A percentile compares a stretch with the other conserved stretches of the same genome.
Evolutionary conservation across 108 stramenopile genomes (phyloP).

Genomic region (Parietichytrium sp.): DNA sequence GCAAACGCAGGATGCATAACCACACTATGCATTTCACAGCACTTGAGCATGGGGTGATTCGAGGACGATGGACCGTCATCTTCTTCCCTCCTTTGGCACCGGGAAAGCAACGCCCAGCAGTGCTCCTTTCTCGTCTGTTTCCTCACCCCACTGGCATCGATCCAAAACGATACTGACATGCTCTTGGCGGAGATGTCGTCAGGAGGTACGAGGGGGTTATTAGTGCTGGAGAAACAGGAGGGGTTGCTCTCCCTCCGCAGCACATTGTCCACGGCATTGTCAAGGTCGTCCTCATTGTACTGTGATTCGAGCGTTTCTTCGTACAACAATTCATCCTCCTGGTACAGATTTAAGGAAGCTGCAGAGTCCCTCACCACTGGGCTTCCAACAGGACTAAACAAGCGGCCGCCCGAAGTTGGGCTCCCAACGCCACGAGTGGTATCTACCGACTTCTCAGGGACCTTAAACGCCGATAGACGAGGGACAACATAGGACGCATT

Average conservation of each 20-base stretch:
- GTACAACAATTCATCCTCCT: neutral
- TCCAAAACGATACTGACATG: neutral
- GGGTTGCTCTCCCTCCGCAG: neutral
- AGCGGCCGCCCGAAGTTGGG: too few species aligned
- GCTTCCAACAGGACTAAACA: too few species aligned
- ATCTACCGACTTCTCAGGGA: too few species aligned
- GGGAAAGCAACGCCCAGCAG: too few species aligned
- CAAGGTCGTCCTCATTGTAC: slow-evolving; percentile 2
- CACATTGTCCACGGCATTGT: slow-evolving; percentile 3
- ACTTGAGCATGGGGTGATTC: neutral
- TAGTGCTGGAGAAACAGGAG: neutral
- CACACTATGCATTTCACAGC: neutral
- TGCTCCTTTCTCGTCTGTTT: too few species aligned
- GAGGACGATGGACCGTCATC: slow-evolving; percentile 14
- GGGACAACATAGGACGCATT: too few species aligned
- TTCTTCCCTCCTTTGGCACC: slow-evolving; percentile 12
- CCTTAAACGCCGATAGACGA: too few species aligned
- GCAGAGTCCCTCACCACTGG: too few species aligned
- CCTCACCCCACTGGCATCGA: neutral
- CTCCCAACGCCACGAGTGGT: too few species aligned
- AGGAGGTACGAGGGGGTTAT: neutral
- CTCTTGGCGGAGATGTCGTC: slow-evolving; percentile 7
- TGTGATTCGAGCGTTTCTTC: neutral
- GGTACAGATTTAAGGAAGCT: too few species aligned
- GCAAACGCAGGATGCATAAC: neutral